phyloP scores from a whole-genome alignment of 192 early-diverging fungal species.

The Phlyctochytrium arcticum region DNA sequence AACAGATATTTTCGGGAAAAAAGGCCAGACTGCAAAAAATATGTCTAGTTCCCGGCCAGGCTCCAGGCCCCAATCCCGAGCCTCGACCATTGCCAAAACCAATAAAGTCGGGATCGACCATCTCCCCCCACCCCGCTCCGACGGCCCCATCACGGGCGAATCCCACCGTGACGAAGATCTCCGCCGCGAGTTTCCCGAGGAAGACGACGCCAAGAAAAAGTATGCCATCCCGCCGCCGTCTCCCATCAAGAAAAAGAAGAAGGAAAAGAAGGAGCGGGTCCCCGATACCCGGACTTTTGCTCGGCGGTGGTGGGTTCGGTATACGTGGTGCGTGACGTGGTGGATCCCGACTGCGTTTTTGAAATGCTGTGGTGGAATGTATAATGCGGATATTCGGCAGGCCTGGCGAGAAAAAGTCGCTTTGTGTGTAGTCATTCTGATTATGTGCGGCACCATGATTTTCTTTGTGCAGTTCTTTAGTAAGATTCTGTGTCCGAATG shows the following conservation, averaged over 20 bases:
- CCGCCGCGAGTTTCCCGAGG: neutral
- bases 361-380: constrained; percentile 67
- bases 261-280: constrained; percentile 12
- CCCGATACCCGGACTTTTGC: constrained; percentile 36
- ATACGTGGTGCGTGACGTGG: constrained; percentile 77
- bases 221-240: too few species aligned
- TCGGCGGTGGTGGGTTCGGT: constrained; percentile 71
- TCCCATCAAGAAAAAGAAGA: constrained; percentile 5
- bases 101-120: constrained; percentile 15
- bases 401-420: constrained; percentile 99
- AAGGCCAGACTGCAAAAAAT: too few species aligned
- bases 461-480: constrained; percentile 66
- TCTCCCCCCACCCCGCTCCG: neutral
- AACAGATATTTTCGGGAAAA: too few species aligned
- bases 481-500: constrained; percentile 50
- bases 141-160: neutral
- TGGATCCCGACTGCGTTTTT: constrained; percentile 76
- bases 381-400: constrained; percentile 68
- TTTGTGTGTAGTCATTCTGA: constrained; percentile 78
- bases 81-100: neutral
- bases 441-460: constrained; percentile 72
- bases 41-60: too few species aligned
- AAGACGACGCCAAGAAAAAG: neutral
- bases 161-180: neutral
- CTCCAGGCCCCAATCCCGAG: neutral